Evolutionary conservation across 2,329 filamentous ascomycete species (phyloP), one percentile per base, ranked within the genome.

Genomic region (Epicoccum nigrum): DNA sequence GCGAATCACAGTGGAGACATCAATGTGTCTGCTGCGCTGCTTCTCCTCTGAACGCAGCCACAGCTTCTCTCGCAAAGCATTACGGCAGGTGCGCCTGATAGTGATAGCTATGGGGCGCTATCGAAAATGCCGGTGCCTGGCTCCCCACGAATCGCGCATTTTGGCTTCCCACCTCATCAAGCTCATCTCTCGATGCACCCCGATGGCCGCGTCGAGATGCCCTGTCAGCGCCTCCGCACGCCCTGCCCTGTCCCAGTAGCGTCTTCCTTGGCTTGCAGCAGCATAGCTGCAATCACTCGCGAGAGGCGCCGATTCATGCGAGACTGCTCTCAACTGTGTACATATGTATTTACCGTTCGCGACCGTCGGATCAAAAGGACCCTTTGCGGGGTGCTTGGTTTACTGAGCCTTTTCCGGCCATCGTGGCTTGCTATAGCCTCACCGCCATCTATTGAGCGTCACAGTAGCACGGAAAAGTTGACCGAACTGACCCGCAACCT

Each of bases 341-440:
- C n/a, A n/a, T n/a, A n/a, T n/a, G n/a, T 33, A 30, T 20, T 34
- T 27, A 40, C 28, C 35, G 20, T 39, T 15, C 17, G 33, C 28
- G 11, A 23, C 23, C 44, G 21, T 52, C 43, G 9, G 2, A 27
- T 32, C 37, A n/a, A 32, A 20, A 35, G 31, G 43, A 38, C 49
- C 49, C 44, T 35, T 34, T 52, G 49, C 44, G 49, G 49, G 43
- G 38, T 48, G 38, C 38, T 52, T 43, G 49, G 46, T 37, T 42
- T 31, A 33, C 32, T 43, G 20, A 37, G 9, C 31, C 16, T 25
- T 33, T n/a, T 32, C 32, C 42, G 37, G 42, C 49, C 21, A 32
- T 46, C 21, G 33, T 44, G 49, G 27, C 44, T 47, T 31, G 43
- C 34, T 16, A 15, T 27, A 31, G 23, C 38, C 43, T 43, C 43